Base-by-base conservation (phyloP, 192 early-diverging fungal species). In the Backusella tarrabulga region DNA sequence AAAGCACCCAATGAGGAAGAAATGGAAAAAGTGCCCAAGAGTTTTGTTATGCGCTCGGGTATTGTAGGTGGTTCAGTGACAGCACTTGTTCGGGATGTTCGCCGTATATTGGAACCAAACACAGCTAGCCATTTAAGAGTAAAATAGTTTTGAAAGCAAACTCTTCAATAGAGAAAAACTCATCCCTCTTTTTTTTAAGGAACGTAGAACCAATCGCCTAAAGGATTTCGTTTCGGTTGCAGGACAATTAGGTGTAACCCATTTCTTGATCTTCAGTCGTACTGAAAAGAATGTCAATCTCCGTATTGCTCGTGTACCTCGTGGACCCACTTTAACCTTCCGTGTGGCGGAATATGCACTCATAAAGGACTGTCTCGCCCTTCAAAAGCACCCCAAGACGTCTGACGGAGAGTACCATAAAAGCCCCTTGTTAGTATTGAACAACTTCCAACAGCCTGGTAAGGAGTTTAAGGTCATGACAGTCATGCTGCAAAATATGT, bases 401-500 rank as follows among this genome's bases (percentile, higher is more conserved):
- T 92, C 93, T 34, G 91, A 92, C 32, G 74, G 86, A 1, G 94
- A 95, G 76, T 98, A 92, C 80, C 87, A 90, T 60, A 89, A 89
- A 15, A 81, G 93, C 44, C 97, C 97, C 15, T 83, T 99, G 77
- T 79, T 96, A 34, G 95, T 96, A 7, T 77, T 96, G 36, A 96
- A 96, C 85, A 92, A 93, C 76, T 95, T 95, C 85, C 82, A 84
- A 19, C 87, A 86, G 50, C 88, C 91, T 74, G 86, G 85, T 32
- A 92, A 93, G 19, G 88, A 96, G 41, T 88, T 97, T 76, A 95
- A 97, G 84, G 86, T 99, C 52, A 94, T 98, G 92, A 92, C 92
- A 2, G 93, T 95, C 12, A 92, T 97, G 90, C 92, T 99, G 75
- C 98, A 98, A 76, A 98, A 97, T 82, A 90, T 99, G 92, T 97